Conservation (phyloP, 2,329 filamentous ascomycete species). For the Triangularia verruculosa region DNA sequence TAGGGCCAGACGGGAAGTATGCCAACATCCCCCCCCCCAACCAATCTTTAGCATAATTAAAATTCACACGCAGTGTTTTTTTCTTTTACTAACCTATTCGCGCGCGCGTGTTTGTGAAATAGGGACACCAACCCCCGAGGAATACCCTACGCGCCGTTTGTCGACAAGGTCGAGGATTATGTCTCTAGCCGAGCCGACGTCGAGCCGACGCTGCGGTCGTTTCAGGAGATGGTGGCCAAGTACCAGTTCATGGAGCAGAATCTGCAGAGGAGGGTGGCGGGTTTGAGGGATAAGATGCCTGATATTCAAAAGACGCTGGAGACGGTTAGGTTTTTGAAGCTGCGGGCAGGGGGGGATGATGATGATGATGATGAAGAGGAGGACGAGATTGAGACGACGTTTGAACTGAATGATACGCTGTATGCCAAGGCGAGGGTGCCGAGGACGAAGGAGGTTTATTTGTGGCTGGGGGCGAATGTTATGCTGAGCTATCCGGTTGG, state of each 20-base stretch:
- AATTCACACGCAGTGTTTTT: no score
- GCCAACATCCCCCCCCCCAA: neutral
- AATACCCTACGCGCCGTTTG: constrained; percentile 80
- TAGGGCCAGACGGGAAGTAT: neutral
- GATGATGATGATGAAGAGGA: neutral
- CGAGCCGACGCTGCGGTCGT: constrained; percentile 75
- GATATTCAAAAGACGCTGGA: constrained; percentile 96
- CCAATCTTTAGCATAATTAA: no score
- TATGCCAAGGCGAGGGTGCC: constrained; percentile 84
- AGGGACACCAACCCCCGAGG: constrained; percentile 73
- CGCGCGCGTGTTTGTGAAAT: constrained; percentile 31
- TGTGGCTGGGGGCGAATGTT: constrained; percentile 99
- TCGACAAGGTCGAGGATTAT: constrained; percentile 87
- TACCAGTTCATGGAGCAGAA: constrained; percentile 99
- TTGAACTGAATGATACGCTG: constrained; percentile 94
- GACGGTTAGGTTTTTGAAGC: constrained; percentile 80
- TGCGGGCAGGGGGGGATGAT: constrained; percentile 53
- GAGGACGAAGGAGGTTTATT: constrained; percentile 84
- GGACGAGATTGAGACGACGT: constrained; percentile 66
- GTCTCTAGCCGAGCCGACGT: constrained; percentile 75
- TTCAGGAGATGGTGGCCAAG: constrained; percentile 95
- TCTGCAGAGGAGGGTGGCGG: constrained; percentile 75
- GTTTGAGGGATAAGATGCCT: constrained; percentile 90
- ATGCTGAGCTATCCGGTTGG: constrained; percentile 93
- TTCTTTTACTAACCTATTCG: neutral